A percentile compares a stretch with the other conserved stretches of the same genome.
Evolutionary conservation across 2,329 filamentous ascomycete genomes (phyloP).

Genomic region (Coleophoma crateriformis): DNA sequence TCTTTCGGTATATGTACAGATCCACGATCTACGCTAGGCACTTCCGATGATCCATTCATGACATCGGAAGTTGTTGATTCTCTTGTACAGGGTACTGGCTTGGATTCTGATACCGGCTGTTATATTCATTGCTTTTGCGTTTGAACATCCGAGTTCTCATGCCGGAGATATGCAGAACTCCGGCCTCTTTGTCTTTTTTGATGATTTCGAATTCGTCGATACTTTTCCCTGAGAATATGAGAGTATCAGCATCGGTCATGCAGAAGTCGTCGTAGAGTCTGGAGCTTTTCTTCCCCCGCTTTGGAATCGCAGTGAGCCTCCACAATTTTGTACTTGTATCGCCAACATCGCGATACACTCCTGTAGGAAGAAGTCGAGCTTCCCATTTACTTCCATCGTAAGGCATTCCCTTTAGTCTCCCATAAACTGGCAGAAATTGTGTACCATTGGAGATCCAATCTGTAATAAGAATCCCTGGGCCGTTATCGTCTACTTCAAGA

Average conservation of each 20-base stretch:
- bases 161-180: too few relatives aligned
- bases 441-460: not conserved
- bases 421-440: not conserved
- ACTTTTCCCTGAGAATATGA: not conserved
- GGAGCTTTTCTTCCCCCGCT: not conserved
- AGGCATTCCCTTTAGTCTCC: not conserved
- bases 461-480: not conserved
- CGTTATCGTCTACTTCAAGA: not conserved
- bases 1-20: too few relatives aligned
- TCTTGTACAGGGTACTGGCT: too few relatives aligned
- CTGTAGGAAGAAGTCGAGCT: not conserved
- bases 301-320: not conserved
- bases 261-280: not conserved
- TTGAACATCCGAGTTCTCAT: too few relatives aligned
- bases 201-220: not conserved
- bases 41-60: too few relatives aligned
- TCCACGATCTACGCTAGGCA: too few relatives aligned
- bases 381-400: not conserved
- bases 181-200: not conserved
- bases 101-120: too few relatives aligned
- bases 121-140: too few relatives aligned
- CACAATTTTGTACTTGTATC: not conserved
- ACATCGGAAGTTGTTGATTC: too few relatives aligned
- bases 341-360: not conserved
- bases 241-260: not conserved